phyloP scores from a whole-genome alignment of 2,329 filamentous ascomycete genomes.

The Venturia aucupariae region DNA sequence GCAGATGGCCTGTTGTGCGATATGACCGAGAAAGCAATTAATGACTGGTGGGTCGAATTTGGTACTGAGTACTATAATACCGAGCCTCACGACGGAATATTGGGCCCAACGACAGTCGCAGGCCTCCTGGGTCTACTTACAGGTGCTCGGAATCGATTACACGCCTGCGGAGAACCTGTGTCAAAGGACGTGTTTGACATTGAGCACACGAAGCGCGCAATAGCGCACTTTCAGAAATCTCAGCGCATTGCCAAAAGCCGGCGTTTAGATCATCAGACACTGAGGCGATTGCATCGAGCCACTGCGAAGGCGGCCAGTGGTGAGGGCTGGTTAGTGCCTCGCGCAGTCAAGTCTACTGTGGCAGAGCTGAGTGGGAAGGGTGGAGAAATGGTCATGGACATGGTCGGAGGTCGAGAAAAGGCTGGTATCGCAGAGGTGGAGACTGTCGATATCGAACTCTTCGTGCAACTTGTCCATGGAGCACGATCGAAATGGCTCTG shows the following conservation, averaged over 20 bases:
- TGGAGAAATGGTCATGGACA: constrained; percentile 91
- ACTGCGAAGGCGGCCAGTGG: constrained; percentile 85
- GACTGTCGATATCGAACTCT: constrained; percentile 78
- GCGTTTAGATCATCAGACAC: constrained; percentile 71
- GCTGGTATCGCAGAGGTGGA: constrained; percentile 87
- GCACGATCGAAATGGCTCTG: constrained; percentile 89
- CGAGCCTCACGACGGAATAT: constrained; percentile 83
- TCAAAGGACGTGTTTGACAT: constrained; percentile 89
- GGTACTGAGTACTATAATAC: constrained; percentile 86
- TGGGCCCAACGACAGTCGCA: constrained; percentile 85
- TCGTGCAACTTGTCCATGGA: constrained; percentile 68
- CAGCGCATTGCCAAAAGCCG: constrained; percentile 71
- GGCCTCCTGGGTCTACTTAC: constrained; percentile 80
- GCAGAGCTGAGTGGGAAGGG: constrained; percentile 89
- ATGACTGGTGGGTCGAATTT: constrained; percentile 93
- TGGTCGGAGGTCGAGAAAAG: constrained; percentile 68
- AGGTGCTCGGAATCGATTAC: constrained; percentile 80
- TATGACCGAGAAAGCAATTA: constrained; percentile 78
- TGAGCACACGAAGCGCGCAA: constrained; percentile 69
- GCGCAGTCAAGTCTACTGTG: constrained; percentile 90
- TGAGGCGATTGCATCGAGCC: constrained; percentile 69
- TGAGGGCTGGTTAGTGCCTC: constrained; percentile 81
- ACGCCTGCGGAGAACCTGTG: constrained; percentile 74
- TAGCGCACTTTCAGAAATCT: constrained; percentile 81
- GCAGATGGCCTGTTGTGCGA: constrained; percentile 90